Evolutionary conservation across 768 basidiomycete species (phyloP), one percentile per base, ranked within the genome.

Genomic region (Collybia nuda): DNA sequence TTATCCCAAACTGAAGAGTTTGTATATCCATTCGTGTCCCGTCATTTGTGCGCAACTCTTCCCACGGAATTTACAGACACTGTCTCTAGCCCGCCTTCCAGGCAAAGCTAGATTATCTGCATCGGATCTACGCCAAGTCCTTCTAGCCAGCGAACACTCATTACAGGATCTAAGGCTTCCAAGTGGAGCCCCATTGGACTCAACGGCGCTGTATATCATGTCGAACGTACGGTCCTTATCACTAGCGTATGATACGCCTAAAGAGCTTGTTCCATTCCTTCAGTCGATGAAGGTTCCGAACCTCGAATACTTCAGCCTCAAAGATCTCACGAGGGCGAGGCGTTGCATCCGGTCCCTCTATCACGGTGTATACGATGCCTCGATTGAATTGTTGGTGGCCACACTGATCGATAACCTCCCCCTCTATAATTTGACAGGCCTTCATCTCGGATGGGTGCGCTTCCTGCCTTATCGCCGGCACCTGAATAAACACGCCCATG

Each of bases 271-370:
- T 15, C 46, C 36, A 2, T 37, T 55, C n/a, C 26, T 45, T 18
- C 24, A 19, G 24, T 37, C 47, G 7, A 42, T 55, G 22, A 14
- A 21, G 5, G 50, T 55, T 14, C 50, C 54, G 6, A 51, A 51
- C 12, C 21, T 55, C 7, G 40, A 26, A 5, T 29, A 19, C 7
- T 40, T 55, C 17, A 38, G 15, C n/a, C 36, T 55, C 50, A 48
- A 26, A 2, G 46, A 55, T 32, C 21, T n/a, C 15, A 3, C 40
- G 29, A 45, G 50, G 17, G 36, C 18, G 22, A 22, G 19, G 6
- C 26, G 19, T 3, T 55, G 41, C 26, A 44, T 50, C 3, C n/a
- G 41, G 9, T 8, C 28, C 15, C 38, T 38, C 6, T 23, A 36
- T 4, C 29, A 29, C 43, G 43, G 14, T 17, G n/a, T 45, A 26